Percentiles rank a stretch among this genome's conserved stretches.
Conservation (phyloP, 164 flowering plant species). For the Vitis rupestris region DNA sequence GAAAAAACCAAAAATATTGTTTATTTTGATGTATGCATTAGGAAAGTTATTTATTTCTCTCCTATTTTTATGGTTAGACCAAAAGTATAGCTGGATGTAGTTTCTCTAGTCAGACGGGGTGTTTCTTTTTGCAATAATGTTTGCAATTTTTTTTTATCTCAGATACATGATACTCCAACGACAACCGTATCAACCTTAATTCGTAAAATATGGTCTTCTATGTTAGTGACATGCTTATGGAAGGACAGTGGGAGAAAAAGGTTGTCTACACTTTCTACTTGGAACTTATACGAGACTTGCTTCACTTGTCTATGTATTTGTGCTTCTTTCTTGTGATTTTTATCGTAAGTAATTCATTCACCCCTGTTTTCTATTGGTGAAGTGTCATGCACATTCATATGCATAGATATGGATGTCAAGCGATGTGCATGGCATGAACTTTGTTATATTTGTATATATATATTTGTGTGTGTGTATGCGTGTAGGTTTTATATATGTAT, state of each 20-base stretch:
- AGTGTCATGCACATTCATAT: too few relatives aligned
- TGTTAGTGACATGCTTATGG: conserved; percentile 97
- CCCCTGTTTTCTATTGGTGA: neutral
- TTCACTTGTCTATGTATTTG: conserved; percentile 93
- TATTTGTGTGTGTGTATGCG: too few relatives aligned
- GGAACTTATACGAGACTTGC: conserved; percentile 94
- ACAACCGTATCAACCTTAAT: conserved; percentile 70
- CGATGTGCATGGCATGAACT: too few relatives aligned
- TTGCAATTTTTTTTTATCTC: conserved; percentile 15
- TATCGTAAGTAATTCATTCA: conserved; percentile 61
- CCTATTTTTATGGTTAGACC: too few relatives aligned
- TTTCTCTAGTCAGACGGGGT: neutral
- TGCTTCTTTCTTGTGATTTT: conserved; percentile 95
- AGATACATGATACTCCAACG: conserved; percentile 96
- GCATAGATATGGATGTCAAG: too few relatives aligned
- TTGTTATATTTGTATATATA: too few relatives aligned
- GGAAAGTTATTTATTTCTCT: too few relatives aligned
- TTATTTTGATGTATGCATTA: neutral
- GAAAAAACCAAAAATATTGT: too few relatives aligned
- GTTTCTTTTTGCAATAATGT: neutral
- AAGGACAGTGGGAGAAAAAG: conserved; percentile 98
- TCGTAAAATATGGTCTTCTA: conserved; percentile 87
- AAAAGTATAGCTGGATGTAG: too few relatives aligned
- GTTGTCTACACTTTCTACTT: conserved; percentile 93
- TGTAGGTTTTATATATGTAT: too few relatives aligned